Conservation (phyloP, 805 yeast species). For the Wickerhamomyces alni region DNA sequence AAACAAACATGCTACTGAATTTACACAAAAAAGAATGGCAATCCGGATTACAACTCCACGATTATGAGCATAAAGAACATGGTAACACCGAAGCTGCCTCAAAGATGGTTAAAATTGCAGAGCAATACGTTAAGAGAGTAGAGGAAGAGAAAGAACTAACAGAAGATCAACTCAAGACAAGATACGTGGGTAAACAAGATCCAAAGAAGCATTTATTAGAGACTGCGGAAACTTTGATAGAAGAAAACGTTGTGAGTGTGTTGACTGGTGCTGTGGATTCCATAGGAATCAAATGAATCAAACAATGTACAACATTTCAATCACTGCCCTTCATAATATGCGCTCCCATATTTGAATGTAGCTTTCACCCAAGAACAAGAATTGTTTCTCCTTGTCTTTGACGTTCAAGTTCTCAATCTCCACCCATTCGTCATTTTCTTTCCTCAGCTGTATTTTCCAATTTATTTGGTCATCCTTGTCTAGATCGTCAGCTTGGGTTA, state of each 20-base stretch:
- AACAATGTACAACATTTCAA: not conserved
- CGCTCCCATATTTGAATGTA: conserved; percentile 65
- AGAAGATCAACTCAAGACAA: conserved; percentile 85
- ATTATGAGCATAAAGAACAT: conserved; percentile 73
- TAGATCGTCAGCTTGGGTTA: conserved; percentile 13
- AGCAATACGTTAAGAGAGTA: conserved; percentile 82
- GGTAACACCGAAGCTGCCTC: conserved; percentile 67
- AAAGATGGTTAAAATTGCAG: conserved; percentile 83
- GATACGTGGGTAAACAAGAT: conserved; percentile 97
- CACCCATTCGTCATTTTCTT: conserved; percentile 44
- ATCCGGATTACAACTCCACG: conserved; percentile 73
- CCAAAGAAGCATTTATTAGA: conserved; percentile 96
- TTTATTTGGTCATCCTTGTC: conserved; percentile 26
- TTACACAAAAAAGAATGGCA: conserved; percentile 96
- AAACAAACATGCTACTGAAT: conserved; percentile 89
- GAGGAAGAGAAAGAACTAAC: conserved; percentile 85
- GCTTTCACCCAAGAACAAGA: conserved; percentile 55
- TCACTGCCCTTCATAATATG: conserved; percentile 2
- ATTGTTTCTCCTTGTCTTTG: conserved; percentile 43
- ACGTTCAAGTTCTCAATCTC: conserved; percentile 50
- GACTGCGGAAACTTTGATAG: conserved; percentile 79
- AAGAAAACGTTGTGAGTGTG: conserved; percentile 83
- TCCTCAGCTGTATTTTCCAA: conserved; percentile 47
- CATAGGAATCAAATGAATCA: conserved; percentile 67
- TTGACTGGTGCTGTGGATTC: conserved; percentile 87